Base-by-base conservation (phyloP, 306 rosid species). In the Benincasa hispida region DNA sequence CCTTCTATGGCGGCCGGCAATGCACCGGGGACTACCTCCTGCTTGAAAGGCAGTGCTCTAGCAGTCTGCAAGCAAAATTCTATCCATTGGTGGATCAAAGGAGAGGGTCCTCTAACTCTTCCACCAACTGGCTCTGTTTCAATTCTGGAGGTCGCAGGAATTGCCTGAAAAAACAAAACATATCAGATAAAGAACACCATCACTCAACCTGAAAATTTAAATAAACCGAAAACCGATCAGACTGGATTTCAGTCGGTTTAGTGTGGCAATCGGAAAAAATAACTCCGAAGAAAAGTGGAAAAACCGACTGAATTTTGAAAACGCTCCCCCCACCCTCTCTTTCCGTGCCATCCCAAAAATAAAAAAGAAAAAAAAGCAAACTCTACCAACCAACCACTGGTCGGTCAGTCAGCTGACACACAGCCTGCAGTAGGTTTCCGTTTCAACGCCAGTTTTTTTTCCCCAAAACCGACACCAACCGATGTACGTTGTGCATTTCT, bases 41-140 rank as follows among this genome's bases (percentile, higher is more conserved):
- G 97, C 87, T 82, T 86, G 76, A 93, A 93, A 30, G 98, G 97
- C 24, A 90, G 77, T 34, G 97, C 87, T 77, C 98, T 82, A 48
- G 96, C 88, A 55, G 89, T 76, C 86, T 91, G 98, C 87, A 93
- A 87, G 86, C 98, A 93, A 82, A 93, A 93, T 79, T 93, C 98
- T 63, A 88, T 83, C 98, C 98, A 93, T 74, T 93, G 97, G 85
- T 88, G 90, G 53, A 90, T 77, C 77, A 91, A 79, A 6, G 97
- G 98, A 59, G 98, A 91, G 2, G 98, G 94, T 59, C 97, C 98
- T 83, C 96, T 87, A 47, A 88, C 57, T 45, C 94, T 86, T 12
- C 98, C 94, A 39, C 97, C 98, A 18, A 91, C 83, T 84, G 30
- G 77, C 57, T 76, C 79, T 10, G 97, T 78, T 82, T 90, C 84